Evolutionary conservation across 2,329 filamentous ascomycete species (phyloP).

Genomic region (Zelopaecilomyces penicillatus): DNA sequence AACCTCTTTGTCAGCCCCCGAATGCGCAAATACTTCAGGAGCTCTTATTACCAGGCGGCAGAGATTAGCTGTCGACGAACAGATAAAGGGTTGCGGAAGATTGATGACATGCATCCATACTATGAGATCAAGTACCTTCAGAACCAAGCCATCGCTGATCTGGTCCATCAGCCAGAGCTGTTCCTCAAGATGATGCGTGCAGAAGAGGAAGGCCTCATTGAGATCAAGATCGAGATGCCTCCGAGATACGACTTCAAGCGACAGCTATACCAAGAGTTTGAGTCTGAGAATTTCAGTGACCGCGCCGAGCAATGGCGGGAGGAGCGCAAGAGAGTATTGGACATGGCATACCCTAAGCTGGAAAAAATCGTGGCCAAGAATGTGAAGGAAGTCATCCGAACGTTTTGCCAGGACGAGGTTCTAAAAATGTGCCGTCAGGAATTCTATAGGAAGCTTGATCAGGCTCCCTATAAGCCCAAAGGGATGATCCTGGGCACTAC

Average conservation of each 20-base stretch:
- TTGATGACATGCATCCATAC: constrained; percentile 90
- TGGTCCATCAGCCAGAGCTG: constrained; percentile 76
- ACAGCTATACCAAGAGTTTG: constrained; percentile 73
- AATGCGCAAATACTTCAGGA: constrained; percentile 78
- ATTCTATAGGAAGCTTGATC: constrained; percentile 83
- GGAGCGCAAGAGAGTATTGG: constrained; percentile 75
- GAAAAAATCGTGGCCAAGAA: constrained; percentile 80
- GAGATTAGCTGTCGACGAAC: constrained; percentile 83
- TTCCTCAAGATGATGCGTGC: constrained; percentile 97
- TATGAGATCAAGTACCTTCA: constrained; percentile 97
- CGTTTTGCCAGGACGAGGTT: constrained; percentile 87
- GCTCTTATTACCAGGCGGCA: constrained; percentile 74
- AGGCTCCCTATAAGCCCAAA: constrained; percentile 92
- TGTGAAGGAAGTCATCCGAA: constrained; percentile 88
- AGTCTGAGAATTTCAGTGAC: constrained; percentile 92
- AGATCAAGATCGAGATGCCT: constrained; percentile 72
- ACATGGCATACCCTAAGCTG: constrained; percentile 71
- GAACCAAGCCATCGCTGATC: constrained; percentile 74
- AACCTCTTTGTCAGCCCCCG: constrained; percentile 82
- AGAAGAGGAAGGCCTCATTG: constrained; percentile 85
- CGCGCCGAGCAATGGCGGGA: constrained; percentile 92
- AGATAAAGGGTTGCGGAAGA: constrained; percentile 86
- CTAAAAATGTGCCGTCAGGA: constrained; percentile 82
- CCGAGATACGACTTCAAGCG: constrained; percentile 68
- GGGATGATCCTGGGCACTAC: constrained; percentile 83